Evolutionary conservation across 2,329 filamentous ascomycete species (phyloP).

Genomic region (Cadophora sp.): DNA sequence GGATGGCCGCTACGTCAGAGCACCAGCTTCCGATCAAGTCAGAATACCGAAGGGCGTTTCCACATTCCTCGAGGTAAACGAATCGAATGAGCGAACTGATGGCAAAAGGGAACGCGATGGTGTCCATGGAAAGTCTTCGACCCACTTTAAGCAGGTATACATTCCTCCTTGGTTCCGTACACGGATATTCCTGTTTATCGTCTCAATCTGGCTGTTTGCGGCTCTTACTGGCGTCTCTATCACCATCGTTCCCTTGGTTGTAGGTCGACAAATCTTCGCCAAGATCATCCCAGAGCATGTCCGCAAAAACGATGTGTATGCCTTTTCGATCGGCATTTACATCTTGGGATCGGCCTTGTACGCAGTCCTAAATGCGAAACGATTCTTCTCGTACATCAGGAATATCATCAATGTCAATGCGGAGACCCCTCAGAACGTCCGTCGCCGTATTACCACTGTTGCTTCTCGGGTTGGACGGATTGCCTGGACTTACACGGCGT

Average conservation of each 20-base stretch:
- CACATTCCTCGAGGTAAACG: slow-evolving; percentile 81
- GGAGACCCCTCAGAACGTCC: slow-evolving; percentile 40
- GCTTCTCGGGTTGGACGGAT: slow-evolving; percentile 52
- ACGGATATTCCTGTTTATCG: slow-evolving; percentile 84
- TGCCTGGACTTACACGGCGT: slow-evolving; percentile 76
- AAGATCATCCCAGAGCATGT: slow-evolving; percentile 73
- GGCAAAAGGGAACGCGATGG: slow-evolving; percentile 61
- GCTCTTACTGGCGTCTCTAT: slow-evolving; percentile 84
- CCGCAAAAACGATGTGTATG: slow-evolving; percentile 92
- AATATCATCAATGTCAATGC: slow-evolving; percentile 40
- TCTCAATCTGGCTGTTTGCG: slow-evolving; percentile 92
- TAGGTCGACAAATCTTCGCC: slow-evolving; percentile 82
- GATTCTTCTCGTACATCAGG: slow-evolving; percentile 44
- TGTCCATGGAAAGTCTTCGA: slow-evolving; percentile 59
- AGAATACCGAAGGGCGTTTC: slow-evolving; percentile 84
- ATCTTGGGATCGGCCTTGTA: slow-evolving; percentile 75
- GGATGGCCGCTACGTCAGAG: slow-evolving; percentile 84
- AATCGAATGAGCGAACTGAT: slow-evolving; percentile 70
- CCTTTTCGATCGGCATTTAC: slow-evolving; percentile 90
- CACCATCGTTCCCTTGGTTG: slow-evolving; percentile 84
- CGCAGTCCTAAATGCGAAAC: slow-evolving; percentile 58
- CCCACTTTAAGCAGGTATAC: slow-evolving; percentile 68
- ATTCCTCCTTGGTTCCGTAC: slow-evolving; percentile 84
- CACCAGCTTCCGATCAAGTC: slow-evolving; percentile 94
- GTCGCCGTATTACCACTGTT: slow-evolving; percentile 33